Evolutionary conservation across 1,139 yeast species (phyloP), one percentile per base, ranked within the genome.

Genomic region (Hanseniaspora sp.): DNA sequence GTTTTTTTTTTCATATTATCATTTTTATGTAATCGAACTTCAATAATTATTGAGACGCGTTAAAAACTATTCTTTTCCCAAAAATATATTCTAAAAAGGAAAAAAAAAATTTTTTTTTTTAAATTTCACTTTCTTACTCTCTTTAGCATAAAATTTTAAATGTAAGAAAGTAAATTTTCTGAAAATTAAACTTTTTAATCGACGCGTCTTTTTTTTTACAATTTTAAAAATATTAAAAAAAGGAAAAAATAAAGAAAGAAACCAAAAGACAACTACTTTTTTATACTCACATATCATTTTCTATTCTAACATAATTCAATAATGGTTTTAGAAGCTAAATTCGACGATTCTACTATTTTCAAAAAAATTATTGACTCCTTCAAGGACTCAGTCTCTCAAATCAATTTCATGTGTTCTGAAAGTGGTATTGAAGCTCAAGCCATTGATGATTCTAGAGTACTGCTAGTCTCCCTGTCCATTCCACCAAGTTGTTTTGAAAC

Each of bases 371-470:
- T 88, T 65, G 97, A 92, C 64, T 82, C 96, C 57, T 84, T 88
- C 68, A 86, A 87, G 68, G 98, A 92, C 67, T 82, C 95, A 67
- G 96, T 92, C 59, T 86, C 86, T 66, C 77, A 88, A 64, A 92
- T 96, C 74, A 92, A 92, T 77, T 87, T 92, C 76, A 95, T 90
- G 72, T 92, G 97, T 73, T 81, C 95, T 23, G 95, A 86, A 69
- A 80, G 83, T 60, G 99, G 99, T 60, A 83, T 92, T 64, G 85
- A 95, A 18, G 94, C 94, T 29, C 97, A 92, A 73, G 97, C 98
- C 28, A 95, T 92, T 63, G 99, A 92, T 71, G 95, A 88, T 67
- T 88, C 98, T 38, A 87, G 96, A 75, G 96, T 92, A 58, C 80
- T 92, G 60, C 77, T 92, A 62, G 96, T 92, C 46, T 85, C 96